Base-by-base conservation (phyloP, 257 asterid species). In the Leptodermis oblonga region DNA sequence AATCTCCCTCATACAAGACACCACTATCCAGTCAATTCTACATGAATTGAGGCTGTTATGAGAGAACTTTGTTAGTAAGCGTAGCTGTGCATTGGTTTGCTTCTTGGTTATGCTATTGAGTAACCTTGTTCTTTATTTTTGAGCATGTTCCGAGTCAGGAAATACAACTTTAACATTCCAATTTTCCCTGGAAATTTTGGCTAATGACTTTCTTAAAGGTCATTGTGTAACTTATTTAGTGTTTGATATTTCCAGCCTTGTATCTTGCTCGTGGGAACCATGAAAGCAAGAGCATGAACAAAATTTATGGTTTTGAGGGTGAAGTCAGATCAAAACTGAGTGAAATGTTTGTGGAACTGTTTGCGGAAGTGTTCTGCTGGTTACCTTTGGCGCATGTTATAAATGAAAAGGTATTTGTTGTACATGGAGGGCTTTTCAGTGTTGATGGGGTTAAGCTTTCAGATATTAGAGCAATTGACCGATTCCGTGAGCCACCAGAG, bases 261-360 rank as follows among this genome's bases (percentile, higher is more conserved):
- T 82, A 88, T 79, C 98, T 94, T 62, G 55, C 99, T 49, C 89
- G 99, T 46, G 99, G 98, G 70, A 94, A 94, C 82, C 99, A 92
- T 75, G 99, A 94, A 79, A 94, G 98, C 90, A 94, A 89, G 89
- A 86, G 96, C 86, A 94, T 94, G 99, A 94, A 94, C 80, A 94
- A 89, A 81, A 94, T 94, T 65, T 94, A 94, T 81, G 99, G 99
- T 65, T 94, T 94, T 74, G 99, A 94, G 90, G 99, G 99, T 28
- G 99, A 94, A 79, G 98, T 94, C 82, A 88, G 80, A 76, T 89
- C 99, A 71, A 94, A 94, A 83, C 80, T 94, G 70, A 94, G 83
- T 72, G 97, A 94, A 46, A 79, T 82, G 11, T 94, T 89, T 70
- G 95, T 94, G 84, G 99, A 91, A 63, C 95, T 94, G 79, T 92